These are phyloP conservation scores for Phylloporus arenicola DNA, from an alignment of 768 basidiomycete genomes.

Conservation along the genomic window DNA sequence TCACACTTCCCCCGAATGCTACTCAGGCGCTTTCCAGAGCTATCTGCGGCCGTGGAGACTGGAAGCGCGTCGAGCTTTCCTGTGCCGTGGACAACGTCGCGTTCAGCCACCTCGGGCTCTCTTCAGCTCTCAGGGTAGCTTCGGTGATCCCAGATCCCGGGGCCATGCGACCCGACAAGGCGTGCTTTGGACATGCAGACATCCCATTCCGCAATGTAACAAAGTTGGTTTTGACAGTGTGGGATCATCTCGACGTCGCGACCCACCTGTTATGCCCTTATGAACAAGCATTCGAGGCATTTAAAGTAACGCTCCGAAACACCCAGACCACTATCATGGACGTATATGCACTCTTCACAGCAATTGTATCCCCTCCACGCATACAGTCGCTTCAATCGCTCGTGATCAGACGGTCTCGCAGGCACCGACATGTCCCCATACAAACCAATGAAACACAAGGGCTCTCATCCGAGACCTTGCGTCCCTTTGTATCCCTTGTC, in stretches of 20 bases:
- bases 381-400: slow-evolving; percentile 1
- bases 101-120: slow-evolving; percentile 2
- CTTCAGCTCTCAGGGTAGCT: background rate
- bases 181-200: background rate
- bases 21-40: background rate
- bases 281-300: background rate
- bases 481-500: background rate
- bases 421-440: background rate
- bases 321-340: background rate
- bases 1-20: background rate
- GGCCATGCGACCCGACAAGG: background rate
- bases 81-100: background rate
- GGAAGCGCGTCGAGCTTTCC: background rate
- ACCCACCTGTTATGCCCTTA: background rate
- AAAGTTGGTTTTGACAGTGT: background rate
- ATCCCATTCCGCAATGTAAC: background rate
- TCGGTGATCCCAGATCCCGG: background rate
- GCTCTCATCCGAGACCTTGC: background rate
- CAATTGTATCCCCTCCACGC: background rate
- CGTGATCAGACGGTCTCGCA: background rate
- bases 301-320: background rate
- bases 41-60: background rate
- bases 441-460: background rate
- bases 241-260: background rate
- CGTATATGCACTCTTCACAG: background rate